Evolutionary conservation across 2,329 filamentous ascomycete genomes (phyloP), one percentile per base, ranked within the genome.

Genomic region (Diplodia corticola): DNA sequence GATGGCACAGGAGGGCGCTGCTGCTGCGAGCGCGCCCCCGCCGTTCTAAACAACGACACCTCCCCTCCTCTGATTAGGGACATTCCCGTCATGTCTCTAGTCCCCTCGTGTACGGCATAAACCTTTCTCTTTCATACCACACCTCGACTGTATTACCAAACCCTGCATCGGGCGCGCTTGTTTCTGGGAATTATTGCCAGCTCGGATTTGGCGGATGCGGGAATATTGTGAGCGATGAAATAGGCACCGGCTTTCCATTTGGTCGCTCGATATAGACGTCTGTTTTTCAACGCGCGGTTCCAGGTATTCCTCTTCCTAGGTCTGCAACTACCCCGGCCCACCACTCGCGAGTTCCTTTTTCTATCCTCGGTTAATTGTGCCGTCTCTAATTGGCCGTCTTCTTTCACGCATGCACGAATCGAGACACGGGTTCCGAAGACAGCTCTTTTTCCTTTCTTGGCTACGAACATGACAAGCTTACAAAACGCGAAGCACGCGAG

Each of bases 1-100:
- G 75, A 75, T 77, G 70, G 75, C 78, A 67, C 75, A 78, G 73
- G 76, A 80, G 69, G 69, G 70, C 64, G 68, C 69, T 24, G 73
- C 71, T 50, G 73, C 71, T 44, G 71, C 73, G 28, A 71, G 72
- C 22, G 72, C 73, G 35, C 71, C 77, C 26, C 78, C 78, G 64
- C 78, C 78, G n/a, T 80, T 80, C 69, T 80, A 79, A 73, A 72
- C 69, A 46, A 67, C 64, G 64, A 20, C n/a, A 5, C 12, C 57
- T 22, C 37, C 28, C 24, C 22, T 15, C 28, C 37, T 5, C n/a
- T 49, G 57, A 35, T n/a, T 35, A 49, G 55, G 26, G 40, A 48
- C 33, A 20, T 22, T 3, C n/a, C 15, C 44, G 22, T 26, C 57
- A 46, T 60, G 17, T 35, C 26, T 61, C 57, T 61, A 35, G n/a